These are phyloP conservation scores for Wallemia mellicola DNA, from an alignment of 1,284 basidiomycete species.

Conservation along the genomic window DNA sequence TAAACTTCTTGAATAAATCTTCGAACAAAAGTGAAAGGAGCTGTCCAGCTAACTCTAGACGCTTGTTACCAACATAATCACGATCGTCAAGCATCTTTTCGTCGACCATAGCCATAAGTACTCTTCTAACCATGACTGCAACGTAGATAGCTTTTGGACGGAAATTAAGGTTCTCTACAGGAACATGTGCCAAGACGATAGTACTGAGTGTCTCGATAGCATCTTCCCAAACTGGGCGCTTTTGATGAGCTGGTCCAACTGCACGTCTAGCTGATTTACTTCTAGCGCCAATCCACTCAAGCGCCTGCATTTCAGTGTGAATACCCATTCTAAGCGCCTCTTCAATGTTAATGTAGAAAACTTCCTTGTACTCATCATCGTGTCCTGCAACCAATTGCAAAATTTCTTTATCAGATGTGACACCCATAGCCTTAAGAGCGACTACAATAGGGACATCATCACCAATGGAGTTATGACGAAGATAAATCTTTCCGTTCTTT, in stretches of 20 bases:
- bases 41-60: conserved; percentile 93
- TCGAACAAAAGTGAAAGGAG: conserved; percentile 84
- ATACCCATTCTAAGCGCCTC: conserved; percentile 72
- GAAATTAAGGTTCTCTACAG: conserved; percentile 70
- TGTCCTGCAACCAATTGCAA: conserved; percentile 78
- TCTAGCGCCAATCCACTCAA: conserved; percentile 77
- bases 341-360: conserved; percentile 77
- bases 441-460: conserved; percentile 93
- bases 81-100: conserved; percentile 93
- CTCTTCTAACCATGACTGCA: conserved; percentile 85
- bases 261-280: conserved; percentile 65
- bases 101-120: conserved; percentile 87
- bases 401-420: conserved; percentile 95
- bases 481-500: conserved; percentile 75
- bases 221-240: conserved; percentile 70
- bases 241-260: conserved; percentile 21
- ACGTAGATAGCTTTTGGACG: conserved; percentile 89
- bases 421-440: conserved; percentile 81
- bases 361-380: conserved; percentile 59
- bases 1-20: conserved; percentile 97
- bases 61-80: conserved; percentile 98
- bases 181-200: conserved; percentile 88
- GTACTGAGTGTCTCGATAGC: conserved; percentile 86
- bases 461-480: conserved; percentile 93
- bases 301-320: conserved; percentile 72